Evolutionary conservation across 352 stramenopile species (phyloP), one percentile per base, ranked within the genome.

Genomic region (Thraustotheca clavata): DNA sequence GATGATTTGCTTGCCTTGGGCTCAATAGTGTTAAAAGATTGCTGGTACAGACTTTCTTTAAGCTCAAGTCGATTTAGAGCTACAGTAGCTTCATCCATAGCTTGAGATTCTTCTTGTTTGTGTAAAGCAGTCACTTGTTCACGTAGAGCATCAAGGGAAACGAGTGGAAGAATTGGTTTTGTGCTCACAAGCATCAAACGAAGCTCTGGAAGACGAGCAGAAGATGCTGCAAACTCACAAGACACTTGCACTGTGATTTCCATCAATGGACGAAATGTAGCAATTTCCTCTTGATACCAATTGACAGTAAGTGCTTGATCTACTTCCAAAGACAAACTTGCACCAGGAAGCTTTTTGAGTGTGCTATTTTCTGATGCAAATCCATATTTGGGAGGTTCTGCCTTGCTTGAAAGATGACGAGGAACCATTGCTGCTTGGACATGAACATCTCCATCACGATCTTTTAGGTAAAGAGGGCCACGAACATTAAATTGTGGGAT

Each of bases 401-500:
- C 83, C 33, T 90, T 76, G 5, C 83, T 72, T 6, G 20, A 16
- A 12, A 5, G 11, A 8, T 11, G 4, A 12, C 20, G 46, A 11
- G 47, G 47, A 12, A 67, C 34, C 49, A 67, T 62, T 3, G 20
- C 11, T 11, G 84, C 80, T 18, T 94, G 76, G 59, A 94, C 80
- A 62, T 97, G 89, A 26, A 97, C 77, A 38, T 82, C 71, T 29
- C 88, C 86, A 41, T 86, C 81, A 54, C 77, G 87, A 69, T 97
- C 91, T 26, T 77, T 77, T 22, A 98, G 74, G 73, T 96, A 98
- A 34, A 98, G 88, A 12, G 90, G 89, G 2, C 82, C 88, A 48
- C 88, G 87, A 24, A 97, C 66, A 62, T 97, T 91, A 68, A 97
- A 97, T 43, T 86, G 83, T 8, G 92, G 92, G 14, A 98, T 72